Evolutionary conservation across 2,329 filamentous ascomycete genomes (phyloP), one percentile per base, ranked within the genome.

Genomic region (Talaromyces atroroseus): DNA sequence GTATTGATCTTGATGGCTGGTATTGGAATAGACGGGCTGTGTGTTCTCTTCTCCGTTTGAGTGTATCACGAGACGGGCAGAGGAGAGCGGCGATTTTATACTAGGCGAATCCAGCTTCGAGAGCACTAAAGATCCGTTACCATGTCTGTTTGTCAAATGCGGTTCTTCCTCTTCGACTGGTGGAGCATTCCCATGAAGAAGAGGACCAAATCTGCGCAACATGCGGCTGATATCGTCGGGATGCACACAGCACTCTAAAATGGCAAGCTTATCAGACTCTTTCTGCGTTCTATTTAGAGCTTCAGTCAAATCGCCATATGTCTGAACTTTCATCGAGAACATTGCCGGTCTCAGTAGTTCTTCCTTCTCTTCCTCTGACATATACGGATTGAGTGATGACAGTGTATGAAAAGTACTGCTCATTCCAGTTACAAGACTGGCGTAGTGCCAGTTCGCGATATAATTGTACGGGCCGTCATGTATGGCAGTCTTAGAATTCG

Each of bases 381-480:
- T 7, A 21, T 29, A 49, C n/a, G 46, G 29, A 26, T 26, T 48
- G 26, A 23, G 5, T 26, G 45, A 24, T 8, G 20, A 26, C 5
- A 2, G 16, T 20, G 40, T 44, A 44, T 44, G 40, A 2, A 7
- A 1, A 11, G 10, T 44, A 21, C 6, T 44, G 40, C 40, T 20
- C n/a, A 44, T 20, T 44, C 5, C 11, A 21, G 20, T 21, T 21
- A 21, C 40, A 18, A 48, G 45, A 4, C 21, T 23, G 2, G 45
- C 21, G 2, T 48, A 48, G 21, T 48, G 76, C 89, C 89, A 92
- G n/a, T 75, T 69, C 51, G 79, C 76, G 55, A 94, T 83, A 66
- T 94, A 88, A 67, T 94, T 94, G 76, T 94, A 94, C 21, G 68
- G 70, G 42, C 83, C 87, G 10, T 90, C 77, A 80, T 85, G 85